Percentiles rank a stretch among this genome's conserved stretches.
Conservation (phyloP, 441 rosid species). For the Daphne laureola region DNA sequence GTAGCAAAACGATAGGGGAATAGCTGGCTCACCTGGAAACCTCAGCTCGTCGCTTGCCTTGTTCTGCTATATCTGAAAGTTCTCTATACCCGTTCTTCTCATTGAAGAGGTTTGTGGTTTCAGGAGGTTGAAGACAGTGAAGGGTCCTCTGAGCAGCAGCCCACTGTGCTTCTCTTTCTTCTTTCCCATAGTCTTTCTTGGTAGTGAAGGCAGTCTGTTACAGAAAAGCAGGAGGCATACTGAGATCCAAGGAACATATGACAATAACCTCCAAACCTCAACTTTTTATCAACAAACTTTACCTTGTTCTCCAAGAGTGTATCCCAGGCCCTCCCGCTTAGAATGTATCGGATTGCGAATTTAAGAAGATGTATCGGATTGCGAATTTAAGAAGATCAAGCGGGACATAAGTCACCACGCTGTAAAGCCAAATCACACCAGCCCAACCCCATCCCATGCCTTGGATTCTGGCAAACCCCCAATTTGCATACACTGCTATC, state of each 20-base stretch:
- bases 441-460: constrained; percentile 96
- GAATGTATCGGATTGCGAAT: constrained; percentile 53
- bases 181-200: constrained; percentile 90
- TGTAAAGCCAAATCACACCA: constrained; percentile 76
- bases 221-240: not conserved
- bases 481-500: constrained; percentile 73
- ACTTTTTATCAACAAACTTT: not conserved
- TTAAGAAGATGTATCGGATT: constrained; percentile 68
- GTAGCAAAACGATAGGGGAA: not conserved
- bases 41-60: constrained; percentile 86
- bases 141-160: constrained; percentile 88
- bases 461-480: constrained; percentile 68
- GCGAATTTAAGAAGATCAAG: constrained; percentile 72
- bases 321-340: constrained; percentile 88
- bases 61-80: constrained; percentile 85
- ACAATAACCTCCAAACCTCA: too few species aligned
- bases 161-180: constrained; percentile 95
- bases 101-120: constrained; percentile 33
- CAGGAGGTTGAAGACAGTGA: constrained; percentile 85
- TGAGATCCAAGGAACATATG: not conserved
- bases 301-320: constrained; percentile 85
- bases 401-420: constrained; percentile 59
- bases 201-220: constrained; percentile 81
- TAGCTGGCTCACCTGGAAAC: constrained; percentile 56
- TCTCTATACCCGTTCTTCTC: constrained; percentile 71